Conservation (phyloP, 208 protist species). For the Trypanosoma cruzi region DNA sequence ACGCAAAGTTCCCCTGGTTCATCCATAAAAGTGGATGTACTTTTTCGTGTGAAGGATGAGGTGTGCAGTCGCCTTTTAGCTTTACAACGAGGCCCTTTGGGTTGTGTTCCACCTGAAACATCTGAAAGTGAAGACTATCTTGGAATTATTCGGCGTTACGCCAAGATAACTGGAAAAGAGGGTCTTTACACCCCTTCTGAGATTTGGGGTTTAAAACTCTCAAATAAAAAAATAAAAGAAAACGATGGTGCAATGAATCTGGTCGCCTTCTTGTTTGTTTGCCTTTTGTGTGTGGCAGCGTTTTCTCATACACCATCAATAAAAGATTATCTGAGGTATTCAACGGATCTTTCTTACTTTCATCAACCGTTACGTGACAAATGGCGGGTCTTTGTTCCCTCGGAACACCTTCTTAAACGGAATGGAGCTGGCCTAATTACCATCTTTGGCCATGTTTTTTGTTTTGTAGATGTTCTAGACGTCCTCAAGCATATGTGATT, state of each 20-base stretch:
- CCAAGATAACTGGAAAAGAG: conserved; percentile 21
- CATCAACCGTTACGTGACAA: conserved; percentile 27
- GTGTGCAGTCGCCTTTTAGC: conserved; percentile 17
- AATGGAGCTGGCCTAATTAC: conserved; percentile 25
- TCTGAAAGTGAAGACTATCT: conserved; percentile 7
- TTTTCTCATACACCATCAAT: conserved; percentile 8
- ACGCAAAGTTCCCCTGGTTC: not conserved
- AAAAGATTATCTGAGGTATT: conserved; percentile 5
- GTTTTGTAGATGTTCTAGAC: conserved; percentile 38
- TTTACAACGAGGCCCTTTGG: conserved; percentile 22
- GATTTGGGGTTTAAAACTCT: conserved; percentile 23
- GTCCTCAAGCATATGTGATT: conserved; percentile 22
- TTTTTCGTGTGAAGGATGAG: conserved; percentile 31
- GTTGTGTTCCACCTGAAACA: conserved; percentile 17
- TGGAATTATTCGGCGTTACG: conserved; percentile 13
- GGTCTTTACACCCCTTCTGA: conserved; percentile 33
- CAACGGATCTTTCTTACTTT: conserved; percentile 14
- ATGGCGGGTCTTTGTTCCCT: conserved; percentile 21
- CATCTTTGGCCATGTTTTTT: conserved; percentile 22
- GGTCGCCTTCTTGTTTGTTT: conserved; percentile 16
- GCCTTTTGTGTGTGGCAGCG: conserved; percentile 13
- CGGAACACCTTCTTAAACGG: conserved; percentile 25
- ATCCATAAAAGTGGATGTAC: conserved; percentile 4
- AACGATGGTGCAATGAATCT: conserved; percentile 6
- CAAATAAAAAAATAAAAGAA: not conserved